These are phyloP conservation scores for Pythium sp. DNA, from an alignment of 352 stramenopile genomes.

Conservation along the genomic window DNA sequence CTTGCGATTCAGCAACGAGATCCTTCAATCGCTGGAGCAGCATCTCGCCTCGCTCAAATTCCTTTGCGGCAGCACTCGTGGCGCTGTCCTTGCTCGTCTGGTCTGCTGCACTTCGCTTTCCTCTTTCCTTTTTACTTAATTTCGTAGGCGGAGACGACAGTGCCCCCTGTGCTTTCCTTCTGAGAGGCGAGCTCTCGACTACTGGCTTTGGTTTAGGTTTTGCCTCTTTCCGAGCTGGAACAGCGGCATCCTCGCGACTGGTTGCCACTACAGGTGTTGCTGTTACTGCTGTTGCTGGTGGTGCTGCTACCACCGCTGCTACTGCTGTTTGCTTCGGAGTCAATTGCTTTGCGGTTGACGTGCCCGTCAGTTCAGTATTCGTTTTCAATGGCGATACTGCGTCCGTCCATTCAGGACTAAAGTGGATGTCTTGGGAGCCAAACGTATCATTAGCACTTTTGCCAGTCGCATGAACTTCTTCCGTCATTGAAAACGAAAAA, in stretches of 20 bases:
- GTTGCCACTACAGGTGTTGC: neutral
- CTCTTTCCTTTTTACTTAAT: slow-evolving; percentile 10
- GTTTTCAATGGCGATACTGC: neutral
- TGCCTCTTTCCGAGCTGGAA: neutral
- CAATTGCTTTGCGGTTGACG: neutral
- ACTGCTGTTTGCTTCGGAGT: neutral
- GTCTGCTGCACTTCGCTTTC: slow-evolving; percentile 8
- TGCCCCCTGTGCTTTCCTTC: neutral
- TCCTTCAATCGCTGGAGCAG: slow-evolving; percentile 34
- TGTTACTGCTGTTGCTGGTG: neutral
- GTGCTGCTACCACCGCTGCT: neutral
- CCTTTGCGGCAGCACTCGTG: slow-evolving; percentile 2
- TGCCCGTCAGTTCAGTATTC: neutral
- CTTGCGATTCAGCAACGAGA: slow-evolving; percentile 25
- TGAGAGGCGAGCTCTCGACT: neutral
- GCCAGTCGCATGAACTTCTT: neutral
- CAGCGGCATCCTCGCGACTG: neutral
- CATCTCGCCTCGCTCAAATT: slow-evolving; percentile 31
- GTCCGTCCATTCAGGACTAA: slow-evolving; percentile 17
- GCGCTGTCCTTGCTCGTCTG: slow-evolving; percentile 4
- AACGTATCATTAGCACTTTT: slow-evolving; percentile 14
- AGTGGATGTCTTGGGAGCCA: slow-evolving; percentile 10
- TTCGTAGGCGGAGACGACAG: slow-evolving; percentile 14
- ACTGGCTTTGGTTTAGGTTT: neutral
- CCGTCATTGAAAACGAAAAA: slow-evolving; percentile 14